phyloP scores from a whole-genome alignment of 2,329 filamentous ascomycete genomes.

The Aspergillus phoenicis region DNA sequence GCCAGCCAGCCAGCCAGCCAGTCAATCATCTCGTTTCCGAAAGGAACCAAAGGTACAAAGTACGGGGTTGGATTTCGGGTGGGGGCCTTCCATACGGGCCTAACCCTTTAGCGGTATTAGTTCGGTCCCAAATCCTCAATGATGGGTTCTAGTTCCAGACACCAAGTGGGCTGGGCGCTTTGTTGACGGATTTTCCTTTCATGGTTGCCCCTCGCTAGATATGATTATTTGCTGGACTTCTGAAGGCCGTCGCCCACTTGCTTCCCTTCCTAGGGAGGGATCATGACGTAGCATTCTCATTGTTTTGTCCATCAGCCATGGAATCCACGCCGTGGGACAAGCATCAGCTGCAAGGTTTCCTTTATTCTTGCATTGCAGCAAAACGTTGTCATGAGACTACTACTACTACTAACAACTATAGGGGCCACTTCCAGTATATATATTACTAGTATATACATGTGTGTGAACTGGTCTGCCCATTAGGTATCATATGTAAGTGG shows the following conservation, averaged over 20 bases:
- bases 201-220: neutral
- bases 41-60: neutral
- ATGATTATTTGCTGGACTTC: too few relatives aligned
- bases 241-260: neutral
- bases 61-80: neutral
- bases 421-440: too few relatives aligned
- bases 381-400: slow-evolving; percentile 4
- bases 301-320: neutral
- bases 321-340: neutral
- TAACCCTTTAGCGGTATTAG: neutral
- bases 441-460: neutral
- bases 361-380: slow-evolving; percentile 1
- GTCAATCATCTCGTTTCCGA: neutral
- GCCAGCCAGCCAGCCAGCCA: neutral
- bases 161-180: neutral
- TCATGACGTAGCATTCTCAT: neutral
- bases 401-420: neutral
- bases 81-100: neutral
- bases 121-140: slow-evolving; percentile 2
- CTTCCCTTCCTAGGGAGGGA: neutral
- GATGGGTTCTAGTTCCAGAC: neutral
- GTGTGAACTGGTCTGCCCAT: neutral
- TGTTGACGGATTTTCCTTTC: neutral
- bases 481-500: neutral
- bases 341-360: neutral